Percentiles rank a stretch among this genome's conserved stretches.
phyloP scores from a whole-genome alignment of 2,329 filamentous ascomycete species.

The Capronia coronata region DNA sequence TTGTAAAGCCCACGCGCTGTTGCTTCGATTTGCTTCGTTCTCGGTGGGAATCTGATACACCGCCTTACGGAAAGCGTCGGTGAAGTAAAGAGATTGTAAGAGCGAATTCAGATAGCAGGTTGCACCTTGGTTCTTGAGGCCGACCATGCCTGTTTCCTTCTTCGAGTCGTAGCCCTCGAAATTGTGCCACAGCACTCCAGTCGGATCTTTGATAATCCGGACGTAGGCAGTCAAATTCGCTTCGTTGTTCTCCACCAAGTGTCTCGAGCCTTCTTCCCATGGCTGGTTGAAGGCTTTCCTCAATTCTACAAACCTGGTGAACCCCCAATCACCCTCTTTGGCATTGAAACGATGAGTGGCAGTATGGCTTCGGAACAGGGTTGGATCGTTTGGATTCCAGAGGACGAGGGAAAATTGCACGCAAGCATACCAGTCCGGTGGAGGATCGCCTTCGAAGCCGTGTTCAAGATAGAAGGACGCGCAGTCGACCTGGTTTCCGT shows the following conservation, averaged over 20 bases:
- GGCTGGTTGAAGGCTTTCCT: conserved; percentile 72
- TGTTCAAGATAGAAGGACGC: conserved; percentile 92
- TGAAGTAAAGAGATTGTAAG: conserved; percentile 77
- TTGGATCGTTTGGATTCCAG: conserved; percentile 91
- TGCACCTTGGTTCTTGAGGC: conserved; percentile 91
- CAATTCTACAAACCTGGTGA: conserved; percentile 90
- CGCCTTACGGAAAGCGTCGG: conserved; percentile 91
- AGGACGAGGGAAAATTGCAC: conserved; percentile 91
- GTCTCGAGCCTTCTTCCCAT: conserved; percentile 64
- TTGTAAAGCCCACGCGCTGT: conserved; percentile 91
- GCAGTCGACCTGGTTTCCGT: conserved; percentile 87
- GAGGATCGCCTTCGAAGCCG: conserved; percentile 69
- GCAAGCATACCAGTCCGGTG: conserved; percentile 93
- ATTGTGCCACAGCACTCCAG: conserved; percentile 45
- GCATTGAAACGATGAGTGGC: conserved; percentile 96
- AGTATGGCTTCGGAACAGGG: conserved; percentile 65
- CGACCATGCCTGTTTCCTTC: conserved; percentile 95
- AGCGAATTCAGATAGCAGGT: conserved; percentile 84
- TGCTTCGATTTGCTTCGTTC: conserved; percentile 68
- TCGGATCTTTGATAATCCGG: conserved; percentile 45
- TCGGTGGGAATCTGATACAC: conserved; percentile 96
- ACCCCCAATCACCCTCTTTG: conserved; percentile 97
- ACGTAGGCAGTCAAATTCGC: conserved; percentile 44
- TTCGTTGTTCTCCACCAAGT: conserved; percentile 43
- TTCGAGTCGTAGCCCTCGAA: conserved; percentile 81